These are phyloP conservation scores for Phytophthora constricta DNA, from an alignment of 352 stramenopile species.

Conservation along the genomic window DNA sequence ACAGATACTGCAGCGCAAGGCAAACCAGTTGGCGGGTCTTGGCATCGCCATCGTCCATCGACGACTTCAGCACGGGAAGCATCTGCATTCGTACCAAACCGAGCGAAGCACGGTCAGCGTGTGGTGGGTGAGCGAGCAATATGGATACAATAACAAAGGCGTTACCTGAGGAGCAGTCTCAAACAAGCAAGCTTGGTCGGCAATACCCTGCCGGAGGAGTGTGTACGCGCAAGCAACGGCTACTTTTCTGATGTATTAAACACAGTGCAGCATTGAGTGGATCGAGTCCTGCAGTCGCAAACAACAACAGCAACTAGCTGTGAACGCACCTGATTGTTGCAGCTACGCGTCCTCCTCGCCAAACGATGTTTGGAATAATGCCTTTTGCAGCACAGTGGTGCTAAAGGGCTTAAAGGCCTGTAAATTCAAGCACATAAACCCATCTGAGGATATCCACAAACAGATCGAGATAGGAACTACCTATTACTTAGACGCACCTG, in stretches of 20 bases:
- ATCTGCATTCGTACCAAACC: slow-evolving; percentile 50
- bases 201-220: slow-evolving; percentile 74
- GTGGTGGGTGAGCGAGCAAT: background rate
- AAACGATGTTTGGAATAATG: slow-evolving; percentile 92
- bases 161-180: slow-evolving; percentile 81
- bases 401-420: slow-evolving; percentile 77
- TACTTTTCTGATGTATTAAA: slow-evolving; percentile 73
- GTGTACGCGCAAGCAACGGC: slow-evolving; percentile 89
- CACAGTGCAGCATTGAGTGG: slow-evolving; percentile 13
- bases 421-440: background rate
- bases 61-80: slow-evolving; percentile 89
- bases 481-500: slow-evolving; percentile 51
- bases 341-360: slow-evolving; percentile 85
- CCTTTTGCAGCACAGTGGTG: slow-evolving; percentile 67
- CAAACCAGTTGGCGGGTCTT: slow-evolving; percentile 90
- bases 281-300: too few relatives aligned
- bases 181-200: slow-evolving; percentile 83
- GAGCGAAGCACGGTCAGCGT: background rate
- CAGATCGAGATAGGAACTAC: background rate
- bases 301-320: background rate
- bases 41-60: slow-evolving; percentile 87
- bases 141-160: background rate
- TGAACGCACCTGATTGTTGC: slow-evolving; percentile 78
- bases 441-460: too few relatives aligned
- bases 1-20: slow-evolving; percentile 88